Percentiles rank a stretch among this genome's conserved stretches.
Evolutionary conservation across 169 alveolate species (phyloP).

Genomic region (Plasmodium gaboni): DNA sequence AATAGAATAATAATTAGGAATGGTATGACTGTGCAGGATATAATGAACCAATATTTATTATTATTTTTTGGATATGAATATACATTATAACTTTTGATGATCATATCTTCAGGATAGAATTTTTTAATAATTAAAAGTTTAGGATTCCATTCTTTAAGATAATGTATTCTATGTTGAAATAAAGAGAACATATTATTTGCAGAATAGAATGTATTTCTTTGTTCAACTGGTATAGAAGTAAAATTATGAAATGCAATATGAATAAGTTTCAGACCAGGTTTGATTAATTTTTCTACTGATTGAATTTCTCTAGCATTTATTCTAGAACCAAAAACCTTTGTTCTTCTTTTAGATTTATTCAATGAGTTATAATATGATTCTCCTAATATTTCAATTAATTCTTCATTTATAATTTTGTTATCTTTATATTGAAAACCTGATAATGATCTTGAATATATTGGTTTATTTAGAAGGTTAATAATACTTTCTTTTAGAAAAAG

Average conservation of each 20-base stretch:
- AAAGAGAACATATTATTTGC: constrained; percentile 51
- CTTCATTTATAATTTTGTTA: constrained; percentile 14
- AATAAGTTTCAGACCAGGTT: constrained; percentile 21
- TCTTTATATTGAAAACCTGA: constrained; percentile 49
- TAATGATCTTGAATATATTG: constrained; percentile 46
- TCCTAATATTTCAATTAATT: constrained; percentile 41
- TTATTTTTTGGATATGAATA: constrained; percentile 12
- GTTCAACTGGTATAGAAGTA: constrained; percentile 24
- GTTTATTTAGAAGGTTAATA: constrained; percentile 22
- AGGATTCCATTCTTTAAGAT: constrained; percentile 42
- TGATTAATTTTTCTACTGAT: constrained; percentile 20
- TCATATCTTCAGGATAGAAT: constrained; percentile 44
- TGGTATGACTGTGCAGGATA: constrained; percentile 33
- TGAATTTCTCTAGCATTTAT: constrained; percentile 42
- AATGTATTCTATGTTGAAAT: constrained; percentile 48
- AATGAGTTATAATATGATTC: constrained; percentile 23
- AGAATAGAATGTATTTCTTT: constrained; percentile 38
- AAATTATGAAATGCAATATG: constrained; percentile 65
- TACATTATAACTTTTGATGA: constrained; percentile 34
- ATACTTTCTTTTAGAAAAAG: constrained; percentile 10
- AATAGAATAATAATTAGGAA: constrained; percentile 17
- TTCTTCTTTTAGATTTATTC: constrained; percentile 36
- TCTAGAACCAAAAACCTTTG: constrained; percentile 33
- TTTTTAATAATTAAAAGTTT: constrained; percentile 38
- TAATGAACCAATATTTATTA: constrained; percentile 30